Evolutionary conservation across 108 stramenopile genomes (phyloP).

Genomic region (Nannochloropsis salina): DNA sequence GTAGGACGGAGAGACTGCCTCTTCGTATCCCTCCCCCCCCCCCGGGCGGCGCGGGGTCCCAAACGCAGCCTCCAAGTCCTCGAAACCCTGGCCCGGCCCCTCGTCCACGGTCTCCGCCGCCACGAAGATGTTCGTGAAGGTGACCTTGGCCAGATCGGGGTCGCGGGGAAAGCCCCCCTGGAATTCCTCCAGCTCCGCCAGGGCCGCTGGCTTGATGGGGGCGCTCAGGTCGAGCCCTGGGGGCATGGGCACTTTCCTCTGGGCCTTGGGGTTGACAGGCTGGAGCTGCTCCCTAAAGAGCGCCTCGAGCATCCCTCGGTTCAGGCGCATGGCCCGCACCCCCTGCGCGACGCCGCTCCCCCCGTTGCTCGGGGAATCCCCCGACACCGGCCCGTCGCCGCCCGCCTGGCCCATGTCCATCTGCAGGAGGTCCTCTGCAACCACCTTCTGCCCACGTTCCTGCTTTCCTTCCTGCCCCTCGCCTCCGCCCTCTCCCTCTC

Average conservation of each 20-base stretch:
- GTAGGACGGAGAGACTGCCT: neutral
- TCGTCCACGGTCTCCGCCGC: neutral
- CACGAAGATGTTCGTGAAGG: constrained; percentile 14
- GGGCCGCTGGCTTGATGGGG: neutral
- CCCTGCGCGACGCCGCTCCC: neutral
- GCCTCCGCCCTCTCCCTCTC: neutral
- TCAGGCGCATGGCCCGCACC: neutral
- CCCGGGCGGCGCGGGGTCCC: neutral
- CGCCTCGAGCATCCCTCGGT: neutral
- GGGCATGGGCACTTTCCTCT: constrained; percentile 50
- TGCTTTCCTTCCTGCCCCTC: neutral
- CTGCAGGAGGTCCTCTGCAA: neutral
- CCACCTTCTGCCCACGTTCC: neutral
- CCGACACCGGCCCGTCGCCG: neutral
- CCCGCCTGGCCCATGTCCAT: neutral
- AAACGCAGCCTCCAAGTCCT: neutral
- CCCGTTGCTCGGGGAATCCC: neutral
- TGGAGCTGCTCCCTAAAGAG: constrained; percentile 25
- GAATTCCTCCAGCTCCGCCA: neutral
- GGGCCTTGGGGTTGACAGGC: constrained; percentile 52
- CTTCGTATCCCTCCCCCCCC: neutral
- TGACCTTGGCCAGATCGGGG: neutral
- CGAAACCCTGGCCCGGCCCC: neutral
- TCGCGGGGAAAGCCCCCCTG: neutral
- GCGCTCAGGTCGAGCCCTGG: constrained; percentile 52